phyloP scores from a whole-genome alignment of 2,329 filamentous ascomycete species.

The Arachnopeziza araneosa region DNA sequence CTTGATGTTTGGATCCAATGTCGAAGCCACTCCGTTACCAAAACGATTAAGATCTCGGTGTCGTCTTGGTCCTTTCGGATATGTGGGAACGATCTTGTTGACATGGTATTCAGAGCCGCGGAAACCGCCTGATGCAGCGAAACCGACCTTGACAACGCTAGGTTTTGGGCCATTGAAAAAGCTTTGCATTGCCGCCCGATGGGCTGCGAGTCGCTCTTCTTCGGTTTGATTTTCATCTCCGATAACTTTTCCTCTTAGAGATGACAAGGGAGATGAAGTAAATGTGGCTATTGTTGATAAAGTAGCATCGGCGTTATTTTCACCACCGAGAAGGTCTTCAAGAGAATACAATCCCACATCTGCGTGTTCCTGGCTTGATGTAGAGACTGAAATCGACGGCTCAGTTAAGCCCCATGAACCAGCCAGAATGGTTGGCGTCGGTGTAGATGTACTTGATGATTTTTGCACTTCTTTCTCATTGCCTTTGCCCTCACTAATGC shows the following conservation, averaged over 20 bases:
- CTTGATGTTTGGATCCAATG: background rate
- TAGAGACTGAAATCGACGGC: background rate
- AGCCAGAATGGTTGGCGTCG: background rate
- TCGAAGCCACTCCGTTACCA: too few relatives aligned
- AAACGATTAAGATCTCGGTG: too few relatives aligned
- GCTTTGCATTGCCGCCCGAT: slow-evolving; percentile 7
- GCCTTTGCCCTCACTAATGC: background rate
- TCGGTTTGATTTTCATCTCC: slow-evolving; percentile 5
- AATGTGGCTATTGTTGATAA: background rate
- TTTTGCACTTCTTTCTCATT: background rate
- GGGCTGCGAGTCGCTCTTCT: slow-evolving; percentile 12
- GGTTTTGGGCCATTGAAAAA: slow-evolving; percentile 15
- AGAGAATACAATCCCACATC: slow-evolving; percentile 13
- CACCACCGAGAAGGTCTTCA: slow-evolving; percentile 5
- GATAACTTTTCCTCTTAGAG: background rate
- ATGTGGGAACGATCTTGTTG: background rate
- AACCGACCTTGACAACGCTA: slow-evolving; percentile 19
- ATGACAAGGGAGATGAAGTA: background rate
- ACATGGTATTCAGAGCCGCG: slow-evolving; percentile 17
- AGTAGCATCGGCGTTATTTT: background rate
- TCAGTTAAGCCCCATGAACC: background rate
- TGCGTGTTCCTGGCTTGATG: background rate
- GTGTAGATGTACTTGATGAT: background rate
- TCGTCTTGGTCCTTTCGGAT: too few relatives aligned
- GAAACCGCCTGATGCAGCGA: slow-evolving; percentile 8